Evolutionary conservation across 2,329 filamentous ascomycete species (phyloP).

Genomic region (Daldinia eschscholtzii): DNA sequence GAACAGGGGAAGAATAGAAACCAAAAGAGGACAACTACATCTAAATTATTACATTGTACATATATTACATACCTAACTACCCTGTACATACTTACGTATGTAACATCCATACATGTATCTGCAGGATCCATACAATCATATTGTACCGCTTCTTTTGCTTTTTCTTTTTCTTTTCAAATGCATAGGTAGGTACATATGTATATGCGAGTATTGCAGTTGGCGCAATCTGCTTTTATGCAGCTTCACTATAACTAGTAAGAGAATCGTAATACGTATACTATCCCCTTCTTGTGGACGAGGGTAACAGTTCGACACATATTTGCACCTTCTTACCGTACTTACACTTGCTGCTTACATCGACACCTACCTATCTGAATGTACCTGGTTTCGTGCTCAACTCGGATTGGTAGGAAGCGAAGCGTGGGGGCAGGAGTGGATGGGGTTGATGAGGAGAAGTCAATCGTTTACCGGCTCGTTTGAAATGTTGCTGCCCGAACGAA

Average conservation of each 20-base stretch:
- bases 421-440: slow-evolving; percentile 36
- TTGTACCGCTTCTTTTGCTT: slow-evolving; percentile 7
- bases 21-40: slow-evolving; percentile 22
- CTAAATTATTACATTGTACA: slow-evolving; percentile 7
- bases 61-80: slow-evolving; percentile 20
- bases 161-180: background rate
- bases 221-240: slow-evolving; percentile 31
- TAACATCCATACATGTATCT: background rate
- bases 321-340: slow-evolving; percentile 10
- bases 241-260: slow-evolving; percentile 23
- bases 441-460: slow-evolving; percentile 45
- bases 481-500: slow-evolving; percentile 58
- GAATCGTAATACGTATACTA: slow-evolving; percentile 19
- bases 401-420: slow-evolving; percentile 41
- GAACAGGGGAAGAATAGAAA: slow-evolving; percentile 30
- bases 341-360: background rate
- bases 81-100: background rate
- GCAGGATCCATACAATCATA: slow-evolving; percentile 29
- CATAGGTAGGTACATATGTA: background rate
- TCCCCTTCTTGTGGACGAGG: slow-evolving; percentile 16
- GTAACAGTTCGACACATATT: slow-evolving; percentile 26
- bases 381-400: slow-evolving; percentile 20
- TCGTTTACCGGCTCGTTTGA: slow-evolving; percentile 53
- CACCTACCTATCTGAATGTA: background rate
- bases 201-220: slow-evolving; percentile 38